These are phyloP conservation scores for Aspergillus udagawae DNA, from an alignment of 2,329 filamentous ascomycete species.

Conservation along the genomic window DNA sequence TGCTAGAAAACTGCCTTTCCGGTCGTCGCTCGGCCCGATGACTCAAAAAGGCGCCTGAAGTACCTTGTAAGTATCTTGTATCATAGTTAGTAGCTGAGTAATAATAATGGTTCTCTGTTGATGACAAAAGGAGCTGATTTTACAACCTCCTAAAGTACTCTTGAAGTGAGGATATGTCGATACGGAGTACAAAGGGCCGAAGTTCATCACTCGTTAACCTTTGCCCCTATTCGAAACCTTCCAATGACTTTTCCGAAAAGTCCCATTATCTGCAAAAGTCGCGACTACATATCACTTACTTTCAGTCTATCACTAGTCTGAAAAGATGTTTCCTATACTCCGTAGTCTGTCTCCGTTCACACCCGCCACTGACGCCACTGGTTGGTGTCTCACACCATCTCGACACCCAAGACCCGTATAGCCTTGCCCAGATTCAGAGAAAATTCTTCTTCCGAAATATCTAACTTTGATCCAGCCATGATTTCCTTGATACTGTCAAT, in stretches of 20 bases:
- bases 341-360: slow-evolving; percentile 10
- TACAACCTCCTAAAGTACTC: background rate
- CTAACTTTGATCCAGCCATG: background rate
- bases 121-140: background rate
- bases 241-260: background rate
- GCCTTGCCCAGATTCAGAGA: background rate
- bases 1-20: slow-evolving; percentile 15
- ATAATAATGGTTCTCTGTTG: background rate
- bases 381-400: slow-evolving; percentile 6
- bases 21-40: slow-evolving; percentile 5
- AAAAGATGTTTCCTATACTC: background rate
- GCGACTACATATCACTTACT: background rate
- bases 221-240: background rate
- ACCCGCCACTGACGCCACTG: slow-evolving; percentile 26
- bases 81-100: background rate
- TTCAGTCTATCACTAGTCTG: background rate
- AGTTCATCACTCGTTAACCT: background rate
- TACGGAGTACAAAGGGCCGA: background rate
- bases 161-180: background rate
- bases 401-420: background rate
- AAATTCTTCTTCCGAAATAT: background rate
- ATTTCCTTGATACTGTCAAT: background rate
- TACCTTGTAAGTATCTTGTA: background rate
- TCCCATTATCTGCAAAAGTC: background rate
- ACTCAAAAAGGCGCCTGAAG: background rate